Evolutionary conservation across 257 asterid genomes (phyloP), one percentile per base, ranked within the genome.

Genomic region (Lavandula angustifolia): DNA sequence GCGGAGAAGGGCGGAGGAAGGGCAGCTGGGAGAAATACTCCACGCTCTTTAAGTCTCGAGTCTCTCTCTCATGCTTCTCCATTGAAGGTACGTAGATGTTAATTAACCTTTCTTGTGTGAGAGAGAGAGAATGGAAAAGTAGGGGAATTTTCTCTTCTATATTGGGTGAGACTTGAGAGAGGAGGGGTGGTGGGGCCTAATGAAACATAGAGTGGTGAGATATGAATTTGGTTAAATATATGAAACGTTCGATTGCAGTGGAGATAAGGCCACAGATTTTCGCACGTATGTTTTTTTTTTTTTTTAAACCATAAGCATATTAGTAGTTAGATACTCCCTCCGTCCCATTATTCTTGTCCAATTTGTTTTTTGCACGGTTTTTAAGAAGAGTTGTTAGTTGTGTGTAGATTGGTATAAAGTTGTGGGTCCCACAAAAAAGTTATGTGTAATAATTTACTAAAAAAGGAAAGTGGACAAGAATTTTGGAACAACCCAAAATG

Each of bases 1-100:
- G 72, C 71, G 1, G 64, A 54, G 29, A 75, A 76, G 17, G 94
- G 27, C 95, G 94, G 77, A 88, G 83, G 37, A 92, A 92, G 74
- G 98, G 98, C n/a, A 92, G 72, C 76, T 88, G 96, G 47, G 98
- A 87, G 91, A 89, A 92, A 9, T 96, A 89, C 32, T 89, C 89
- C 14, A 89, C 98, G 70, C 81, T 89, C 95, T 87, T 85, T 81
- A 89, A 85, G 62, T 91, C 98, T 12, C 71, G 92, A 31, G 94
- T 88, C 71, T 91, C 96, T 43, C 80, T 78, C 48, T 11, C 16
- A 2, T 2, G 10, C 48, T 14, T 42, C 0, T 42, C 48, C 48
- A 42, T 42, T 4, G 48, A 42, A 4, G 6, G 11, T 3, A 11
- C n/a, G 1, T 42, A 42, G 16, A 41, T 41, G 14, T 6, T 11